A percentile compares a stretch with the other conserved stretches of the same genome.
Evolutionary conservation across 2,329 filamentous ascomycete genomes (phyloP).

Genomic region (Talaromyces piceae): DNA sequence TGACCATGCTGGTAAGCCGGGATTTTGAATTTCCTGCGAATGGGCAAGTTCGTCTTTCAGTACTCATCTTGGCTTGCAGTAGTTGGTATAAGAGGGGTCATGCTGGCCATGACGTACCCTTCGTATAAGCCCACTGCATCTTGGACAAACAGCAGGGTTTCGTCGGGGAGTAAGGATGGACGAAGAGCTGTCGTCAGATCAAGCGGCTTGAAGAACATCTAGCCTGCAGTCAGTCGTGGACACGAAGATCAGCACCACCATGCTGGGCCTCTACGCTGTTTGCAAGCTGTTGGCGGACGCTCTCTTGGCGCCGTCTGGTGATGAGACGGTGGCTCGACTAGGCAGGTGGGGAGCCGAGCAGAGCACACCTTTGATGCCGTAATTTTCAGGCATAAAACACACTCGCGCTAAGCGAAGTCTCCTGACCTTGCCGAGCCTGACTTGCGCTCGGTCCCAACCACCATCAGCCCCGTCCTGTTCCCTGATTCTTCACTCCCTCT

Average conservation of each 20-base stretch:
- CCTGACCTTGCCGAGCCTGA: slow-evolving; percentile 7
- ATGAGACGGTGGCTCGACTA: not conserved
- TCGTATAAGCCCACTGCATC: slow-evolving; percentile 96
- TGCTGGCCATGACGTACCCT: slow-evolving; percentile 56
- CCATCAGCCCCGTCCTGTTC: too few relatives aligned
- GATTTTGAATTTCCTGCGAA: slow-evolving; percentile 80
- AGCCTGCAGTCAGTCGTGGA: slow-evolving; percentile 40
- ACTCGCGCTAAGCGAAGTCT: slow-evolving; percentile 15
- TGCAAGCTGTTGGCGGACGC: not conserved
- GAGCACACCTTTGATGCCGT: slow-evolving; percentile 3
- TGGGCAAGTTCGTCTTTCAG: slow-evolving; percentile 12
- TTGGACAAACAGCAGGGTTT: slow-evolving; percentile 92
- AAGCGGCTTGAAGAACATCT: slow-evolving; percentile 95
- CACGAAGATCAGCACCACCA: slow-evolving; percentile 12
- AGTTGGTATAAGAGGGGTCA: not conserved
- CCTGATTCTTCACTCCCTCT: not conserved
- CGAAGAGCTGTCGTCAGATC: slow-evolving; percentile 94
- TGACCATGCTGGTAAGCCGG: slow-evolving; percentile 91
- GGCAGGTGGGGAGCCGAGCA: slow-evolving; percentile 8
- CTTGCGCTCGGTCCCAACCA: not conserved
- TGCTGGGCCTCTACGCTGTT: slow-evolving; percentile 10
- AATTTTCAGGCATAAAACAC: slow-evolving; percentile 4
- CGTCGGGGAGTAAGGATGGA: slow-evolving; percentile 85
- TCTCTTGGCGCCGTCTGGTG: not conserved
- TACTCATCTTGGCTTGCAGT: slow-evolving; percentile 7